Evolutionary conservation across 441 rosid species (phyloP).

Genomic region (Flueggea neowawraea): DNA sequence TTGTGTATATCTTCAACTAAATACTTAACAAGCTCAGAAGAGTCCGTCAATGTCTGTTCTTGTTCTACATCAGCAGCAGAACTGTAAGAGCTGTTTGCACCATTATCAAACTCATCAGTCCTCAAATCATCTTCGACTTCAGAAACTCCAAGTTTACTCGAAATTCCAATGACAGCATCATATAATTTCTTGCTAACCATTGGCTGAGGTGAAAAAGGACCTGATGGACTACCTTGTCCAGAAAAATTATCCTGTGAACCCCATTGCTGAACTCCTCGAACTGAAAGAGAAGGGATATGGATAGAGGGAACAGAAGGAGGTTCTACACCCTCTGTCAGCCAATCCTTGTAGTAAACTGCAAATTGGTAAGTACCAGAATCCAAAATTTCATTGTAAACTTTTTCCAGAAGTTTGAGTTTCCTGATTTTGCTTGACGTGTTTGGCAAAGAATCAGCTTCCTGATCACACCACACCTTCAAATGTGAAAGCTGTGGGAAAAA

Average conservation of each 20-base stretch:
- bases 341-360: constrained; percentile 64
- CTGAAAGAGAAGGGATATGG: constrained; percentile 35
- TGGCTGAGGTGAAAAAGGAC: constrained; percentile 40
- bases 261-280: constrained; percentile 18
- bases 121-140: constrained; percentile 23
- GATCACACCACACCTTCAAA: constrained; percentile 50
- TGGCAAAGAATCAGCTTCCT: constrained; percentile 44
- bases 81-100: constrained; percentile 25
- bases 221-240: constrained; percentile 28
- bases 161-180: constrained; percentile 35
- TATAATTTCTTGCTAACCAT: constrained; percentile 55
- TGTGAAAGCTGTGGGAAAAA: constrained; percentile 69
- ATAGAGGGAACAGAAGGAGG: constrained; percentile 50
- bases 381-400: constrained; percentile 48
- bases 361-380: constrained; percentile 57
- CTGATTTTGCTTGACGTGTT: constrained; percentile 27
- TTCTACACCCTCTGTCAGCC: constrained; percentile 60
- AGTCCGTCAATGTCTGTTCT: constrained; percentile 13
- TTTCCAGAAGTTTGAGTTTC: constrained; percentile 51
- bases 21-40: constrained; percentile 18
- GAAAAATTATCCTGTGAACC: constrained; percentile 31
- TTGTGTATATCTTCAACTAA: too few species aligned
- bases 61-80: constrained; percentile 36
- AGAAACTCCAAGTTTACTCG: constrained; percentile 25
- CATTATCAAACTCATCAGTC: constrained; percentile 14